Percentiles rank a stretch among this genome's conserved stretches.
phyloP scores from a whole-genome alignment of 305 asterid species.

The Withania somnifera region DNA sequence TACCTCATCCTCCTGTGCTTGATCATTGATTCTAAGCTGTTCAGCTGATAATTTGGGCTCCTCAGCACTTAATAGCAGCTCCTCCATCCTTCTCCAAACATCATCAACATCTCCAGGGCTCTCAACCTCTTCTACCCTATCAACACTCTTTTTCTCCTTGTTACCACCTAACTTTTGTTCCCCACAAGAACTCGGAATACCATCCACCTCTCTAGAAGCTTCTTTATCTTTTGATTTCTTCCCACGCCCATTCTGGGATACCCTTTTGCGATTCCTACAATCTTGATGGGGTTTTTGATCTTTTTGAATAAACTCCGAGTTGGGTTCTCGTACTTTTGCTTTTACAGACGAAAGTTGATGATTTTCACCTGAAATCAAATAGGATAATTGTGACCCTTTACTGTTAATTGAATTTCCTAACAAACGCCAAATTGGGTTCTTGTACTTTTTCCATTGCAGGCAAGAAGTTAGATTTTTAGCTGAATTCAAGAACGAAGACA shows the following conservation, averaged over 20 bases:
- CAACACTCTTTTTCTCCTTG: conserved; percentile 9
- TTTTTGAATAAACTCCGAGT: not conserved
- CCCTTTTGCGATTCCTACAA: conserved; percentile 18
- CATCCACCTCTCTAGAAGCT: conserved; percentile 9
- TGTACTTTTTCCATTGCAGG: too few relatives aligned
- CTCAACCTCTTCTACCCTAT: conserved; percentile 6
- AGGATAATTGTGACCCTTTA: too few relatives aligned
- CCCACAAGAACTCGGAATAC: not conserved
- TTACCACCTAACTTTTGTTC: conserved; percentile 10
- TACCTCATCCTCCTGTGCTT: conserved; percentile 90
- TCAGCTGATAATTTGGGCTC: conserved; percentile 47
- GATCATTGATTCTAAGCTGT: conserved; percentile 43
- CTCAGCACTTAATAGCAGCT: conserved; percentile 31
- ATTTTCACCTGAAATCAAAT: not conserved
- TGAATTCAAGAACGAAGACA: too few relatives aligned
- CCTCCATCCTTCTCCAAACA: conserved; percentile 33
- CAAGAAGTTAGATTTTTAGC: too few relatives aligned
- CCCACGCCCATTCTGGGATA: conserved; percentile 6
- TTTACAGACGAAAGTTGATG: not conserved
- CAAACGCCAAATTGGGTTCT: too few relatives aligned
- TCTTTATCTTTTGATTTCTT: conserved; percentile 13
- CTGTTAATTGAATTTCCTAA: too few relatives aligned
- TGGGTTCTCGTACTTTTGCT: not conserved
- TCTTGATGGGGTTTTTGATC: conserved; percentile 9
- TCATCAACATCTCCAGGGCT: conserved; percentile 25